A percentile compares a stretch with the other conserved stretches of the same genome.
These are phyloP conservation scores for Camptophora hylomeconis DNA, from an alignment of 2,329 filamentous ascomycete genomes.

Conservation along the genomic window DNA sequence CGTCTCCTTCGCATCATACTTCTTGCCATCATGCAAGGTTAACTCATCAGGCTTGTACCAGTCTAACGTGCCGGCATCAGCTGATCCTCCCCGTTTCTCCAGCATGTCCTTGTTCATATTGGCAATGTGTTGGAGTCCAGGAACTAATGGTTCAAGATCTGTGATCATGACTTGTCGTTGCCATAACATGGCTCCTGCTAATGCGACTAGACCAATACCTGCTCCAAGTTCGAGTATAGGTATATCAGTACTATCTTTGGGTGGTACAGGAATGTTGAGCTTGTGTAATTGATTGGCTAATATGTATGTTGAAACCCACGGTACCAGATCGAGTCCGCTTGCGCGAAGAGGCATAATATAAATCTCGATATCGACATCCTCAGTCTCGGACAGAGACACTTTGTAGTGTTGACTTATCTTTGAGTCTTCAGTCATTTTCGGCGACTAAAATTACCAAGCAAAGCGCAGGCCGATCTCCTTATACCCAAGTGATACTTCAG, in stretches of 20 bases:
- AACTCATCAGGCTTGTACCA: slow-evolving; percentile 23
- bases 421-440: too few species aligned
- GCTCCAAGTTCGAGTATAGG: slow-evolving; percentile 67
- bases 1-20: slow-evolving; percentile 8
- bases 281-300: slow-evolving; percentile 57
- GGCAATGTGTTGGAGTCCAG: slow-evolving; percentile 64
- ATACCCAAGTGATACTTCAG: too few species aligned
- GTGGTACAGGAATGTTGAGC: slow-evolving; percentile 11
- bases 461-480: too few species aligned
- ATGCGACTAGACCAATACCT: slow-evolving; percentile 75
- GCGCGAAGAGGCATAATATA: slow-evolving; percentile 77
- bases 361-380: slow-evolving; percentile 53
- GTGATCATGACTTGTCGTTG: slow-evolving; percentile 57
- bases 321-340: slow-evolving; percentile 81
- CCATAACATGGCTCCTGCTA: slow-evolving; percentile 67
- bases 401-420: too few species aligned
- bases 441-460: too few species aligned
- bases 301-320: slow-evolving; percentile 83
- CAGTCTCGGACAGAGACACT: slow-evolving; percentile 35
- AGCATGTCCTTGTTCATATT: slow-evolving; percentile 57
- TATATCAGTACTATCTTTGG: slow-evolving; percentile 10
- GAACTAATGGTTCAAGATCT: slow-evolving; percentile 70
- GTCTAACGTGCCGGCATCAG: slow-evolving; percentile 23
- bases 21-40: slow-evolving; percentile 5
- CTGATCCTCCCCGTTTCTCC: slow-evolving; percentile 47